These are phyloP conservation scores for Tardiomyces depauwii DNA, from an alignment of 1,139 yeast species.

Conservation along the genomic window DNA sequence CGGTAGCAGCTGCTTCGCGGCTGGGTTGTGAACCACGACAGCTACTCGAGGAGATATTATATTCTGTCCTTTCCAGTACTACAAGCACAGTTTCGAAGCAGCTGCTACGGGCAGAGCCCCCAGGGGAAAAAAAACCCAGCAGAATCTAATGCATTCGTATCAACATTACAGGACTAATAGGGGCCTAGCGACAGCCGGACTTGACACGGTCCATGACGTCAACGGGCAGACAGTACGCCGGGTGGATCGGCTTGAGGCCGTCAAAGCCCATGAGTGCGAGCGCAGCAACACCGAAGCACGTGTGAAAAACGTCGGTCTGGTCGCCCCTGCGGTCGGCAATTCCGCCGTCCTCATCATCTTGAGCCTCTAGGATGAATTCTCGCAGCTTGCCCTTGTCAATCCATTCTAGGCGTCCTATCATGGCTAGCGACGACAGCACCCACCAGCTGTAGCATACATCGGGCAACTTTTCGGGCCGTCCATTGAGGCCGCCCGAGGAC, in stretches of 20 bases:
- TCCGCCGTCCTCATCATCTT: constrained; percentile 75
- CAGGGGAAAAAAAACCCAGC: too few species aligned
- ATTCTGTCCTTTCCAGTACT: too few species aligned
- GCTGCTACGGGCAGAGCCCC: too few species aligned
- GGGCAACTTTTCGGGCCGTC: constrained; percentile 91
- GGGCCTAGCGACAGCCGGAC: neutral
- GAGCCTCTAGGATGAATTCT: constrained; percentile 61
- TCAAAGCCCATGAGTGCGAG: constrained; percentile 59
- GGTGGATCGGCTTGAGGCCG: constrained; percentile 54
- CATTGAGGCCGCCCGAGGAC: constrained; percentile 87
- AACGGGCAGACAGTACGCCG: constrained; percentile 75
- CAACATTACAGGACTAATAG: too few species aligned
- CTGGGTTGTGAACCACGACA: too few species aligned
- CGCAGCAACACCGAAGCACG: constrained; percentile 83
- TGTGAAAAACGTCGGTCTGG: constrained; percentile 87
- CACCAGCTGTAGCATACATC: constrained; percentile 99
- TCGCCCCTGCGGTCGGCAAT: constrained; percentile 87
- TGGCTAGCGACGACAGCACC: constrained; percentile 74
- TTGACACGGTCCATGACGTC: constrained; percentile 21
- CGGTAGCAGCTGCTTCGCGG: too few species aligned
- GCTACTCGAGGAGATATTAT: too few species aligned
- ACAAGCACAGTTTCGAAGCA: too few species aligned
- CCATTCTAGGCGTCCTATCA: constrained; percentile 60
- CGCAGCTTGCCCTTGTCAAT: constrained; percentile 53
- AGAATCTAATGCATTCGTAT: too few species aligned